Evolutionary conservation across 352 stramenopile species (phyloP), one percentile per base, ranked within the genome.

Genomic region (Phytopythium montanum): DNA sequence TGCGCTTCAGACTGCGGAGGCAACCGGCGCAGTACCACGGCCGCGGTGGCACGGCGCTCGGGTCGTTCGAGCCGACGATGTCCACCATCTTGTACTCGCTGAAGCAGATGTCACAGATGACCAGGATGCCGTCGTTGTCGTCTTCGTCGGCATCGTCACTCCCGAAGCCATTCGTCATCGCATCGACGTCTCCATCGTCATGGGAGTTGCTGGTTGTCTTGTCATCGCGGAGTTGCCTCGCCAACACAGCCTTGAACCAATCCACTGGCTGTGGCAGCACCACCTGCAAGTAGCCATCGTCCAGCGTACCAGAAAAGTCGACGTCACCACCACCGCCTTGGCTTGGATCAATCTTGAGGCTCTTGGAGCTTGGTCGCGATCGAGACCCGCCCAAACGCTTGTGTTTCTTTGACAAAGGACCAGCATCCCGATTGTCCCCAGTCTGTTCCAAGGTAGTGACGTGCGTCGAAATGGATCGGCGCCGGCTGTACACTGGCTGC

Each of bases 41-140:
- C 10, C 81, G 73, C 52, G 85, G 76, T 12, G 81, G 80, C 4
- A 81, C 61, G 4, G 58, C 56, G 39, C 57, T 66, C 16, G 56
- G 59, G 25, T 83, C 59, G 19, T 66, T 67, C 14, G 71, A 78
- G 16, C 70, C 74, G 0, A 92, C 38, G 1, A 88, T 68, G 21
- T 92, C 79, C 19, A 73, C 54, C 80, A 91, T 81, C 34, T 83
- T 79, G 56, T 90, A 91, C 58, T 92, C 85, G 16, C 67, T 66
- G 26, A 88, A 79, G 62, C 85, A 93, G 16, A 88, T 79, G 50
- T 92, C 85, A 42, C 84, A 92, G n/a, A 92, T 63, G 21, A 93
- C 84, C 18, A 79, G 62, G 28, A 92, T 70, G 1, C 57, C 54
- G 41, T 84, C 68, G 21, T 71, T 67, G 19, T 67, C 72, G 64